Percentiles rank a stretch among this genome's conserved stretches.
phyloP scores from a whole-genome alignment of 73 alveolate genomes.

The Paramecium sexaurelia region DNA sequence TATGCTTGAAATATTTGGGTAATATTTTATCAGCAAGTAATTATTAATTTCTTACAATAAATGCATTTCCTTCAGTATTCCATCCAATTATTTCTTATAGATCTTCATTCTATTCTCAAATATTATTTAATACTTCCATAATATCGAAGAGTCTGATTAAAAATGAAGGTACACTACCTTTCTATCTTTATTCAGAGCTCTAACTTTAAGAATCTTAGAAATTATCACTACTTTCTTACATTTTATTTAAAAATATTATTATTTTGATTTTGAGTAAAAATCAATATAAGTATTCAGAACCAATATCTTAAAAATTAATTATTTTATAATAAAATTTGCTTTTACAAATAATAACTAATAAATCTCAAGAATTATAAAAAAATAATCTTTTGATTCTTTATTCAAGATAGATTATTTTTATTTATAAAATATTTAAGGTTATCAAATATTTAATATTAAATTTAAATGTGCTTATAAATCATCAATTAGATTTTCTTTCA shows the following conservation, averaged over 20 bases:
- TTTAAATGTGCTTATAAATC: too few species aligned
- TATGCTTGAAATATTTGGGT: slow-evolving; percentile 95
- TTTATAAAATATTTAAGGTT: too few species aligned
- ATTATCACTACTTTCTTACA: slow-evolving; percentile 41
- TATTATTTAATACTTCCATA: slow-evolving; percentile 17
- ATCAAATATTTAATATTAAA: too few species aligned
- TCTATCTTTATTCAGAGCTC: slow-evolving; percentile 6
- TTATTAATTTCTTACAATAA: slow-evolving; percentile 84
- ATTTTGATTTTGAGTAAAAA: not conserved
- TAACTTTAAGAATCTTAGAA: slow-evolving; percentile 30
- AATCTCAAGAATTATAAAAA: not conserved
- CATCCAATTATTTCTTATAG: slow-evolving; percentile 84
- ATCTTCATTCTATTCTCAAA: not conserved
- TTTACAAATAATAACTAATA: not conserved
- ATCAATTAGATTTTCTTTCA: too few species aligned
- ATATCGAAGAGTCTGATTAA: slow-evolving; percentile 30
- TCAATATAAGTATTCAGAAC: not conserved
- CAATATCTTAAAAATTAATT: not conserved
- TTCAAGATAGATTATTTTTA: too few species aligned
- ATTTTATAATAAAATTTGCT: not conserved
- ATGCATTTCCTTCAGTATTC: slow-evolving; percentile 91
- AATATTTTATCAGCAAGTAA: slow-evolving; percentile 93
- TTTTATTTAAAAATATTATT: not conserved
- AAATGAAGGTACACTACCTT: slow-evolving; percentile 52
- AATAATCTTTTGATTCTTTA: not conserved